Evolutionary conservation across 306 rosid species (phyloP), one percentile per base, ranked within the genome.

Genomic region (Cyclanthera cordifolia): DNA sequence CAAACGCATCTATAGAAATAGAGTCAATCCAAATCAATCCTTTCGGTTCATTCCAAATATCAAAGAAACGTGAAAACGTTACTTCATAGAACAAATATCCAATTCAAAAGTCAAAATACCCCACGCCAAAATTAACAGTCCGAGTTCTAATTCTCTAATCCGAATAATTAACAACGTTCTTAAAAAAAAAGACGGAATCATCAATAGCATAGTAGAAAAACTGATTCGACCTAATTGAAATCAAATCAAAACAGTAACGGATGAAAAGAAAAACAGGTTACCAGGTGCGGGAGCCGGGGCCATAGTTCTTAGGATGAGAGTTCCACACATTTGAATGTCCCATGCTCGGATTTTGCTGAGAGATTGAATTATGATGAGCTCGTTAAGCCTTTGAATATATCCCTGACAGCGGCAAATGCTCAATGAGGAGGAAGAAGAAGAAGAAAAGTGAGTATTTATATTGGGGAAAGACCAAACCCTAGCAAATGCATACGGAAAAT

Each of bases 201-300:
- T 1, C 14, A 45, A 46, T 15, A 37, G 20, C 7, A 14, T 16
- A 30, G 23, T 7, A 16, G 53, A 21, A 23, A 13, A 24, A 0
- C 2, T 3, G 50, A 8, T 1, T 23, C 7, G 1, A 23, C 24
- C 39, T 12, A 27, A 69, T 13, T 6, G 39, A 4, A 51, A 69
- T 9, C 16, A 17, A 8, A 10, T 20, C 8, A n/a, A 34, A 59
- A 67, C 4, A 19, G 5, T 25, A 13, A 2, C 5, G 17, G 10
- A 6, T 15, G 25, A n/a, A 14, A 13, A 17, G 49, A n/a, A 10
- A 20, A 37, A 6, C 11, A 15, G 17, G 30, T 47, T 81, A 91
- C 95, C 97, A 92, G 72, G 97, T 55, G 75, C 97, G 90, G 50
- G 97, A 89, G 39, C 96, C 95, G 72, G 97, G 97, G 5, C 96